Percentiles rank a stretch among this genome's conserved stretches.
These are phyloP conservation scores for Sclerotinia trifoliorum DNA, from an alignment of 2,329 filamentous ascomycete genomes.

Conservation along the genomic window DNA sequence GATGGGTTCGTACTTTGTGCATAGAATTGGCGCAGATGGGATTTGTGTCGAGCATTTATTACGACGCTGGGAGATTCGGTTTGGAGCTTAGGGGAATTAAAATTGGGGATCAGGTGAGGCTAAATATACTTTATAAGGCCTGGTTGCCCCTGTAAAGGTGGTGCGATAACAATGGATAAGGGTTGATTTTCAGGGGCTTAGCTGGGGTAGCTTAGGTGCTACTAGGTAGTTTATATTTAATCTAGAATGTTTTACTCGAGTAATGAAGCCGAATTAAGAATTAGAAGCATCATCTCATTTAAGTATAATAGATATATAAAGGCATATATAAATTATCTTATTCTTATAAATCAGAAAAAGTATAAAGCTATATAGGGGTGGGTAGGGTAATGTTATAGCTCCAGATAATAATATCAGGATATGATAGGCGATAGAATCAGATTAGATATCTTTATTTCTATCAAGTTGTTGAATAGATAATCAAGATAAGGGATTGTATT, in stretches of 20 bases:
- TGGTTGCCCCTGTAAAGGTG: not conserved
- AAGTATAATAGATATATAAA: not conserved
- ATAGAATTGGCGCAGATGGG: not conserved
- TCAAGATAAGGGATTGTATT: too few species aligned
- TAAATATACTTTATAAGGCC: not conserved
- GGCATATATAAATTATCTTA: not conserved
- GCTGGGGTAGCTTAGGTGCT: not conserved
- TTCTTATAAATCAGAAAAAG: not conserved
- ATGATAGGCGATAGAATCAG: too few species aligned
- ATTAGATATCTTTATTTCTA: not conserved
- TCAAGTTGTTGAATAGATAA: too few species aligned
- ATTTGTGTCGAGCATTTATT: not conserved
- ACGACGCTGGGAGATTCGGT: conserved; percentile 5
- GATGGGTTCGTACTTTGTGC: not conserved
- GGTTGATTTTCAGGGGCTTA: conserved; percentile 7
- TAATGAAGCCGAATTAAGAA: not conserved
- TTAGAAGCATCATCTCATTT: not conserved
- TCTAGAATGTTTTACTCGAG: not conserved
- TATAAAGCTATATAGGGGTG: not conserved
- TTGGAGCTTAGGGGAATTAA: not conserved
- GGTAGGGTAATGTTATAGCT: not conserved
- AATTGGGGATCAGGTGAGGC: not conserved
- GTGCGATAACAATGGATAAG: conserved; percentile 13
- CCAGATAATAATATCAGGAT: not conserved
- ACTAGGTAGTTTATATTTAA: not conserved